These are phyloP conservation scores for Aspergillus sp. DNA, from an alignment of 2,329 filamentous ascomycete genomes.

Conservation along the genomic window DNA sequence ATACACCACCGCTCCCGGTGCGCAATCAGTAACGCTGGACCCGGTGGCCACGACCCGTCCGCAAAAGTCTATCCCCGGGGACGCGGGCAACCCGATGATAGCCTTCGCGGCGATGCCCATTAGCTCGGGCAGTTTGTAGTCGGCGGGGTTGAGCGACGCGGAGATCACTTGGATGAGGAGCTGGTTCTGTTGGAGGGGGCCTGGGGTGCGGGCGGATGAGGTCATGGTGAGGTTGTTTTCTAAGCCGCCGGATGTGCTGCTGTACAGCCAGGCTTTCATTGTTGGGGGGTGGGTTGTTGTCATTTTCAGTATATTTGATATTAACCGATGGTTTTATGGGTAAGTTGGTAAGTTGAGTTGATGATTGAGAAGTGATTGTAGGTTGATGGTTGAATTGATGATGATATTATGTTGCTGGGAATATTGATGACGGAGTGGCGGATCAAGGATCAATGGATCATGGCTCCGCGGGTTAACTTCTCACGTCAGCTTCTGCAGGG, in stretches of 20 bases:
- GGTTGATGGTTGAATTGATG: no score
- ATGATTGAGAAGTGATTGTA: no score
- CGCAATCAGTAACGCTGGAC: constrained; percentile 23
- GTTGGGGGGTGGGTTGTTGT: constrained; percentile 20
- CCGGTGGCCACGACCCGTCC: constrained; percentile 40
- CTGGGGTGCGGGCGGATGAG: constrained; percentile 38
- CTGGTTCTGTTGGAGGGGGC: constrained; percentile 36
- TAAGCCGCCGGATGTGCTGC: constrained; percentile 40
- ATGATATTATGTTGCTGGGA: no score
- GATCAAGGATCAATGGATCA: no score
- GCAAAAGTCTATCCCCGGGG: constrained; percentile 49
- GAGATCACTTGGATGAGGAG: constrained; percentile 53
- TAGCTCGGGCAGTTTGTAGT: constrained; percentile 58
- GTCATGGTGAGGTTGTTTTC: constrained; percentile 51
- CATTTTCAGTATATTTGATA: background rate
- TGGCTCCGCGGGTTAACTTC: no score
- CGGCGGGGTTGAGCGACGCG: constrained; percentile 56
- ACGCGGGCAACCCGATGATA: constrained; percentile 39
- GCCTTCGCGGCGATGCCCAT: constrained; percentile 37
- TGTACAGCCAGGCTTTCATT: constrained; percentile 59
- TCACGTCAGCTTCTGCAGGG: no score
- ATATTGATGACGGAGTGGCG: no score
- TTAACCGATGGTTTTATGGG: background rate
- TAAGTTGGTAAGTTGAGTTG: background rate
- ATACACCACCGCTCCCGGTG: constrained; percentile 43